phyloP scores from a whole-genome alignment of 176 grass and related monocot species.

The Oryza glaberrima region DNA sequence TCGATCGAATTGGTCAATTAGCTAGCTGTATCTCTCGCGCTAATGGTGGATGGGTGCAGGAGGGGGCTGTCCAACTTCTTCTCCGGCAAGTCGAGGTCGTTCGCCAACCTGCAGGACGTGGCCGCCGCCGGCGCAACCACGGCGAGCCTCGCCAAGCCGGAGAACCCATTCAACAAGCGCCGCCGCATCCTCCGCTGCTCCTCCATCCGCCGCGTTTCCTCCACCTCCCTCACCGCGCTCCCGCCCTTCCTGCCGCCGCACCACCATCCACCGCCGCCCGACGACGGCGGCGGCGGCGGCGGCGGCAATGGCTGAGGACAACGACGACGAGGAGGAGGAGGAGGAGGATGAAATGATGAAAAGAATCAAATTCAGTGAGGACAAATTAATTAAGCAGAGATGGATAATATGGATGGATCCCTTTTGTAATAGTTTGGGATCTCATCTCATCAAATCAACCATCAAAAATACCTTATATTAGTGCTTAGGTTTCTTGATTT shows the following conservation, averaged over 20 bases:
- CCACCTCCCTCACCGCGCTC: constrained; percentile 57
- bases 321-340: not conserved
- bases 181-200: constrained; percentile 65
- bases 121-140: constrained; percentile 22
- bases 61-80: constrained; percentile 93
- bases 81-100: constrained; percentile 95
- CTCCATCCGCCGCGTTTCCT: constrained; percentile 66
- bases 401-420: constrained; percentile 15
- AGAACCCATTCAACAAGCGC: constrained; percentile 97
- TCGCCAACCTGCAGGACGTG: constrained; percentile 78
- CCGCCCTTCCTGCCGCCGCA: constrained; percentile 54
- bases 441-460: not conserved
- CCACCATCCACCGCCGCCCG: not conserved
- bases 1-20: not conserved
- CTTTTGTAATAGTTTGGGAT: constrained; percentile 27
- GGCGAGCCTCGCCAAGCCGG: constrained; percentile 71
- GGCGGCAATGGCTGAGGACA: not conserved
- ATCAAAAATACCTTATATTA: not conserved
- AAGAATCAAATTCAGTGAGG: not conserved
- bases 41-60: constrained; percentile 39
- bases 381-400: not conserved
- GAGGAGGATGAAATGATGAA: not conserved
- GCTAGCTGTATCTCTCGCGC: not conserved
- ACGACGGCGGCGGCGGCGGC: not conserved
- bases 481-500: constrained; percentile 8